Conservation (phyloP, 2,329 filamentous ascomycete genomes). For the Exophiala sp. region DNA sequence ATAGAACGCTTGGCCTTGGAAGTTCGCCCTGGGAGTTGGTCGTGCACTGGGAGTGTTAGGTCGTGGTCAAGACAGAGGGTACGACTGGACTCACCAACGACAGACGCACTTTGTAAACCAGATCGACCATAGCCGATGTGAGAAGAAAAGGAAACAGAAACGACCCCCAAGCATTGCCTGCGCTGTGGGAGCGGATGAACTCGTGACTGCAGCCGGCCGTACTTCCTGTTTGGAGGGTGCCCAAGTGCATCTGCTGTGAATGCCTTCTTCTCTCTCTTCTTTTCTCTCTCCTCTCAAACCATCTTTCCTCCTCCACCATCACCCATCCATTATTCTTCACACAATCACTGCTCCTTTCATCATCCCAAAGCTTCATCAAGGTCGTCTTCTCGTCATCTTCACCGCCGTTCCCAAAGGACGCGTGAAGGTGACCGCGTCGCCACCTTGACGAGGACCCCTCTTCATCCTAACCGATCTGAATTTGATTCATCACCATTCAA, state of each 20-base stretch:
- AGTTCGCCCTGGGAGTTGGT: neutral
- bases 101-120: neutral
- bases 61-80: neutral
- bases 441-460: neutral
- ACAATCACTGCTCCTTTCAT: slow-evolving; percentile 6
- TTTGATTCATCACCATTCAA: neutral
- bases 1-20: no score
- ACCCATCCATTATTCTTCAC: slow-evolving; percentile 8
- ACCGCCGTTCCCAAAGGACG: neutral
- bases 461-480: slow-evolving; percentile 3
- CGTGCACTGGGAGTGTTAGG: neutral
- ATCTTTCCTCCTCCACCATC: slow-evolving; percentile 11
- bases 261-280: neutral
- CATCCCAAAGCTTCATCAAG: neutral
- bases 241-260: neutral
- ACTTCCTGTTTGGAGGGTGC: slow-evolving; percentile 7
- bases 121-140: neutral
- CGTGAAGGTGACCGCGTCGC: slow-evolving; percentile 2
- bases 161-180: neutral
- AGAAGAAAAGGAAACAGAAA: neutral
- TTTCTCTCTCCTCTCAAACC: slow-evolving; percentile 7
- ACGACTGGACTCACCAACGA: neutral
- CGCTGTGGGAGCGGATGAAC: neutral
- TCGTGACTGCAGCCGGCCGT: slow-evolving; percentile 8
- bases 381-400: slow-evolving; percentile 1